Conservation (phyloP, 352 stramenopile genomes). For the Globisporangium takayamanum region DNA sequence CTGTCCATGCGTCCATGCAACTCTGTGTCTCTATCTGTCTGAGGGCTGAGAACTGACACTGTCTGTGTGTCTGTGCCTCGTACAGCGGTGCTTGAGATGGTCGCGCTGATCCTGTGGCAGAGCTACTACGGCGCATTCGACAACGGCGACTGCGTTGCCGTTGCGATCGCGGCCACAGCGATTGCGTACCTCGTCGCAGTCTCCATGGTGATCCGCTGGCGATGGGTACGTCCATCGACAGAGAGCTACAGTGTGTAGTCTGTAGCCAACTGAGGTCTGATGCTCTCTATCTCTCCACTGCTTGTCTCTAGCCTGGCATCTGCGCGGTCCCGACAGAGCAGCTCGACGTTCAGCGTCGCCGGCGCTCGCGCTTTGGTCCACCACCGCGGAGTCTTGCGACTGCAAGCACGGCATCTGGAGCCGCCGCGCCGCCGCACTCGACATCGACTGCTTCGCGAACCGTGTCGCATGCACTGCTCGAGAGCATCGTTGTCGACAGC, state of each 20-base stretch:
- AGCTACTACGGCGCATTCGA: slow-evolving; percentile 41
- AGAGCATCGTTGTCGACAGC: slow-evolving; percentile 2
- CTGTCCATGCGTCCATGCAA: background rate
- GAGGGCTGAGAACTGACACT: background rate
- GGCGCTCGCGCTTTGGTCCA: slow-evolving; percentile 3
- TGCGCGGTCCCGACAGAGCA: slow-evolving; percentile 74
- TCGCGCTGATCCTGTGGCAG: slow-evolving; percentile 54
- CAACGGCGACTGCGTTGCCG: slow-evolving; percentile 70
- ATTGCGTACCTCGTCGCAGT: slow-evolving; percentile 60
- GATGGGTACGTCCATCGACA: slow-evolving; percentile 36
- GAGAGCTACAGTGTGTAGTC: background rate
- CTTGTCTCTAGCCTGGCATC: slow-evolving; percentile 44
- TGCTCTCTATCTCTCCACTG: background rate
- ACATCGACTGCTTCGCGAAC: background rate
- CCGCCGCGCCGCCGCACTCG: background rate
- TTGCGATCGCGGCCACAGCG: slow-evolving; percentile 54
- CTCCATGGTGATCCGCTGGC: slow-evolving; percentile 73
- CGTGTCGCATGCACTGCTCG: slow-evolving; percentile 3
- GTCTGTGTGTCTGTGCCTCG: background rate
- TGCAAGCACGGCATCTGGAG: background rate
- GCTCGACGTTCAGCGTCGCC: slow-evolving; percentile 25
- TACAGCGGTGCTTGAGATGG: slow-evolving; percentile 36
- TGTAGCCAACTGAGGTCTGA: background rate
- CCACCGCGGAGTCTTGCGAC: background rate
- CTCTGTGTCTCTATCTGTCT: background rate